Conservation (phyloP, 768 basidiomycete species). For the Pulveroboletus sp. region DNA sequence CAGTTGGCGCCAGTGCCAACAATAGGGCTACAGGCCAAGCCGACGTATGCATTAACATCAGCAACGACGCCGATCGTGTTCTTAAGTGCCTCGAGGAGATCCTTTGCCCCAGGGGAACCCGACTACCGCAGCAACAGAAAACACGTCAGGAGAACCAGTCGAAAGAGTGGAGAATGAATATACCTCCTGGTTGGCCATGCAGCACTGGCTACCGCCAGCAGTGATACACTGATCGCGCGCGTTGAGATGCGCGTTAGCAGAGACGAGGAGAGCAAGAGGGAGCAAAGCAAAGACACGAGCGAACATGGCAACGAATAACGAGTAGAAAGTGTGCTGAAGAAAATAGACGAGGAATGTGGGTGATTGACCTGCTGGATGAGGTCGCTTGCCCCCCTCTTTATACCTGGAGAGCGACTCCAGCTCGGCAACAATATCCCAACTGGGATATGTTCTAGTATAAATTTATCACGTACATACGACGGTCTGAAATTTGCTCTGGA, state of each 20-base stretch:
- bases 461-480: too few species aligned
- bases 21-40: background rate
- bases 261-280: constrained; percentile 12
- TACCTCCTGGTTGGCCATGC: constrained; percentile 1
- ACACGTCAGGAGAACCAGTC: background rate
- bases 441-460: too few species aligned
- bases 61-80: too few species aligned
- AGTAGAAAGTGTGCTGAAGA: background rate
- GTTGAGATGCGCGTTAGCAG: background rate
- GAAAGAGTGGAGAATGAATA: too few species aligned
- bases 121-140: background rate
- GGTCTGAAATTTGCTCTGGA: too few species aligned
- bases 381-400: background rate
- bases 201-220: constrained; percentile 3
- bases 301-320: constrained; percentile 7
- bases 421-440: too few species aligned
- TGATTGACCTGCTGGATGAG: background rate
- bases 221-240: constrained; percentile 11
- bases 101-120: too few species aligned
- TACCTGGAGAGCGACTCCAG: constrained; percentile 6
- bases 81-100: background rate
- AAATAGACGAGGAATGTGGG: background rate
- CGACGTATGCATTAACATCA: background rate
- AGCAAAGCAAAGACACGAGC: constrained; percentile 16
- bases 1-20: background rate